Evolutionary conservation across 73 alveolate genomes (phyloP).

Genomic region (Tetrahymena thermophila): DNA sequence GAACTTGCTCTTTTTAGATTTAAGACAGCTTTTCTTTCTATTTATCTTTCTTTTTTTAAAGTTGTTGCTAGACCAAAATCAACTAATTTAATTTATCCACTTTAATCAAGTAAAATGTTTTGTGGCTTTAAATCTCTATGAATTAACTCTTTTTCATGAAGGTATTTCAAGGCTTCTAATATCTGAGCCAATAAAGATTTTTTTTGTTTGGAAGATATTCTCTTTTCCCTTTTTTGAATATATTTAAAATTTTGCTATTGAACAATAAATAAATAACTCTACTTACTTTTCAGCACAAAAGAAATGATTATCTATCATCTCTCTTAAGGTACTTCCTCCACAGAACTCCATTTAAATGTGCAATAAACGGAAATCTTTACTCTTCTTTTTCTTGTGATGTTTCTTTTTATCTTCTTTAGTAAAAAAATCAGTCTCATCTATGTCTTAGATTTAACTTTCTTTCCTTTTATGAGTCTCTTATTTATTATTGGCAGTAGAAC

Average conservation of each 20-base stretch:
- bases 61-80: slow-evolving; percentile 93
- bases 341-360: slow-evolving; percentile 54
- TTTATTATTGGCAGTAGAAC: neutral
- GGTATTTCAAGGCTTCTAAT: slow-evolving; percentile 77
- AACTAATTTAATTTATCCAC: slow-evolving; percentile 76
- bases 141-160: slow-evolving; percentile 70
- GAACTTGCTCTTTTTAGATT: slow-evolving; percentile 1
- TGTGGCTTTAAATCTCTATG: slow-evolving; percentile 96
- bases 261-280: no score
- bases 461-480: neutral
- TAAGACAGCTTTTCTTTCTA: slow-evolving; percentile 1
- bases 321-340: slow-evolving; percentile 45
- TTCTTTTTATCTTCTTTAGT: neutral
- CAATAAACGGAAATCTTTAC: slow-evolving; percentile 8
- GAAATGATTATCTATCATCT: slow-evolving; percentile 16
- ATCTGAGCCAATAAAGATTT: slow-evolving; percentile 62
- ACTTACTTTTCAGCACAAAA: neutral
- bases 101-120: slow-evolving; percentile 81
- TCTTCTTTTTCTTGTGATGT: neutral
- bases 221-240: neutral
- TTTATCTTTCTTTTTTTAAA: slow-evolving; percentile 27
- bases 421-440: slow-evolving; percentile 5
- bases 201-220: slow-evolving; percentile 5
- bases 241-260: no score
- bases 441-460: neutral